Evolutionary conservation across 345 rosid genomes (phyloP), one percentile per base, ranked within the genome.

Genomic region (Citrus hindsii): DNA sequence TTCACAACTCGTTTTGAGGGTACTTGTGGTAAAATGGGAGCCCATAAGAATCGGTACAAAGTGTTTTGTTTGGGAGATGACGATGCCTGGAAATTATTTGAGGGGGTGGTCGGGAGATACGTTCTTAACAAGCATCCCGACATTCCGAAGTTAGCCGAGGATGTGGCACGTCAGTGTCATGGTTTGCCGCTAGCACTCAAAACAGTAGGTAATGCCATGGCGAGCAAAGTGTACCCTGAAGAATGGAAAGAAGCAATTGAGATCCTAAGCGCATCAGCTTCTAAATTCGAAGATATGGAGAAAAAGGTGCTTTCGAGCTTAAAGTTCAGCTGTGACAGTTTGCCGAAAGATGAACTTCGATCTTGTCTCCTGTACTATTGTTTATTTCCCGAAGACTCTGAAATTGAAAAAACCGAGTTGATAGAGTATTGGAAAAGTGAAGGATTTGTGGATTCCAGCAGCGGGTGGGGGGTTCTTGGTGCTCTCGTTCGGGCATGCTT

Each of bases 331-430:
- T 51, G 4, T 1, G 56, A 51, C 4, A 51, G 21, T 4, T 4
- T 48, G 19, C 1, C 1, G 0, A 13, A 13, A 0, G 16, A 48
- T 0, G n/a, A n/a, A n/a, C n/a, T n/a, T n/a, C n/a, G n/a, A n/a
- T n/a, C n/a, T n/a, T n/a, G n/a, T n/a, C n/a, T n/a, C n/a, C n/a
- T n/a, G n/a, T n/a, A n/a, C n/a, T n/a, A n/a, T n/a, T n/a, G n/a
- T n/a, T n/a, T n/a, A n/a, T n/a, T n/a, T n/a, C n/a, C n/a, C n/a
- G n/a, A n/a, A n/a, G n/a, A n/a, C n/a, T n/a, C n/a, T 48, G 0
- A 8, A 0, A 40, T 40, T 40, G 0, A 0, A 9, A 9, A 40
- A 9, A 40, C 12, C 42, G 12, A 40, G 3, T 40, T 40, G 3
- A 40, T 40, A 2, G 12, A 9, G 46, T 40, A 9, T 9, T 40